Evolutionary conservation across 2,329 filamentous ascomycete species (phyloP).

Genomic region (Aspergillus nomiae): DNA sequence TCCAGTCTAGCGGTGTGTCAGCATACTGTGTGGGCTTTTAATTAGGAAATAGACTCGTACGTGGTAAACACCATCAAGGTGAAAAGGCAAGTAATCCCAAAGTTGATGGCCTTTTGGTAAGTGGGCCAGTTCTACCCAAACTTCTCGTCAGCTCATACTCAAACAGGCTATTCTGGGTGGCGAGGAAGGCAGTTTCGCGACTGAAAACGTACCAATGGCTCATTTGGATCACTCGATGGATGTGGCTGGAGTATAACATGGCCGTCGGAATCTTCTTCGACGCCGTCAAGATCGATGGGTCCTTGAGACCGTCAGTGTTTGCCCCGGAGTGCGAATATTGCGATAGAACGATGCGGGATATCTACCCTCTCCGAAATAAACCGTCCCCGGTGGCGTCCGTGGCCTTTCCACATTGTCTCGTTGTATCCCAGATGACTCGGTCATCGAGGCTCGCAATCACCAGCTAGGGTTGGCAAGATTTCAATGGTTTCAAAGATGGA

Average conservation of each 20-base stretch:
- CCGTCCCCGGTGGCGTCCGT: conserved; percentile 4
- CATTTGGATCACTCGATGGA: conserved; percentile 26
- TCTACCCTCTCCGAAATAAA: conserved; percentile 8
- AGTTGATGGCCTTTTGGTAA: conserved; percentile 10
- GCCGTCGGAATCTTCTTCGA: not conserved
- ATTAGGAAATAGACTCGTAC: not conserved
- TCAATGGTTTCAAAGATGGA: not conserved
- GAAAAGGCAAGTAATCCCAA: conserved; percentile 13
- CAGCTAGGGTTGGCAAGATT: not conserved
- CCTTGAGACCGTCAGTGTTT: not conserved
- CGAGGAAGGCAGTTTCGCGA: too few relatives aligned
- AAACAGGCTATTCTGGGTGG: too few relatives aligned
- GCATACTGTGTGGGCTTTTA: not conserved
- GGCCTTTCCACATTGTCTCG: not conserved
- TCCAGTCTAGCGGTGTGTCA: conserved; percentile 6
- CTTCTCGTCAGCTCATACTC: not conserved
- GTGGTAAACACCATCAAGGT: conserved; percentile 14
- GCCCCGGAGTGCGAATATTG: not conserved
- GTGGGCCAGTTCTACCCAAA: conserved; percentile 14
- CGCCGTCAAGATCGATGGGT: not conserved
- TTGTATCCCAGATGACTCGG: not conserved
- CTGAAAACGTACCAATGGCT: conserved; percentile 14
- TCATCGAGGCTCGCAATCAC: not conserved
- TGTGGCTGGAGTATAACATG: conserved; percentile 14
- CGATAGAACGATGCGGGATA: not conserved